A percentile compares a stretch with the other conserved stretches of the same genome.
These are phyloP conservation scores for Penicillium crustosum DNA, from an alignment of 2,329 filamentous ascomycete species.

Conservation along the genomic window DNA sequence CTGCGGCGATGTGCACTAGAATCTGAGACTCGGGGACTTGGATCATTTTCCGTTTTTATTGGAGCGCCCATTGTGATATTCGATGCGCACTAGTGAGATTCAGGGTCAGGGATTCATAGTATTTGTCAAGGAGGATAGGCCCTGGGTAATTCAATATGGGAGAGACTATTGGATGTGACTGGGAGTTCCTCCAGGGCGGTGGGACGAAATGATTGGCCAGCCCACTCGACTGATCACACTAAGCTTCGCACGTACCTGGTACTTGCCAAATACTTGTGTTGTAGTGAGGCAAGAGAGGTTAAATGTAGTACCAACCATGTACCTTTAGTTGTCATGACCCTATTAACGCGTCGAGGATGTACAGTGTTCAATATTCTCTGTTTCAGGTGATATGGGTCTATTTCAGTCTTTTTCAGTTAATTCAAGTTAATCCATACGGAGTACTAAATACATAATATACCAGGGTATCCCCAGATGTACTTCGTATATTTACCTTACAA, in stretches of 20 bases:
- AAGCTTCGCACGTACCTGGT: not conserved
- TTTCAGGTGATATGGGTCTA: not conserved
- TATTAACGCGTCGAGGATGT: not conserved
- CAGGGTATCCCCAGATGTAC: not conserved
- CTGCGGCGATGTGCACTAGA: slow-evolving; percentile 45
- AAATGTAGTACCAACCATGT: not conserved
- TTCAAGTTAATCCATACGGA: too few relatives aligned
- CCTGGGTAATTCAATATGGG: not conserved
- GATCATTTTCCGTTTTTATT: not conserved
- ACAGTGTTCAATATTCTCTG: not conserved
- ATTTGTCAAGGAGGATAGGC: slow-evolving; percentile 1
- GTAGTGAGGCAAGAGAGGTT: too few relatives aligned
- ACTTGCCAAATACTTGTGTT: not conserved
- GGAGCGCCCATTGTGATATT: not conserved
- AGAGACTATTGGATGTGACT: slow-evolving; percentile 1
- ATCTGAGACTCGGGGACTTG: slow-evolving; percentile 27
- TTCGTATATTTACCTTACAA: not conserved
- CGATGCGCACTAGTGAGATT: not conserved
- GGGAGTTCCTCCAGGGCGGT: not conserved
- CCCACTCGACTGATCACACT: slow-evolving; percentile 5
- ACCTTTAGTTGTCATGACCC: not conserved
- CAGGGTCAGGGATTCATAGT: not conserved
- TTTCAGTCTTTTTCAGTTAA: not conserved
- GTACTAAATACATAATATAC: too few relatives aligned
- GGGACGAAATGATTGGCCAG: slow-evolving; percentile 1